Evolutionary conservation across 495 filamentous ascomycete genomes (phyloP).

Genomic region (Rhizodiscina lignyota): DNA sequence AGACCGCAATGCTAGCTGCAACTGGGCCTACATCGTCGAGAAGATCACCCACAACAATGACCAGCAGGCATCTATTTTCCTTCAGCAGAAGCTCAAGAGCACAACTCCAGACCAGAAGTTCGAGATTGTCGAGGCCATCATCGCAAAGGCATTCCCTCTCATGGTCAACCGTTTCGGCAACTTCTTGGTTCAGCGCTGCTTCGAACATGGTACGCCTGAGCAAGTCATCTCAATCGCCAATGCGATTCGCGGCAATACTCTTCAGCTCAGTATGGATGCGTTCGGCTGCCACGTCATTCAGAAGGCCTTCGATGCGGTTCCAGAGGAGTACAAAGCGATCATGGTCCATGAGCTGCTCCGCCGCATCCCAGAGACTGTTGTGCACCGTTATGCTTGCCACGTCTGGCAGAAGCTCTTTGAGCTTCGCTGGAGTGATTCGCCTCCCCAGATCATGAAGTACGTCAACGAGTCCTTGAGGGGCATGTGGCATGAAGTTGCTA

Average conservation of each 20-base stretch:
- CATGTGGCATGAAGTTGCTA: slow-evolving; percentile 97
- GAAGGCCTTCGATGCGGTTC: slow-evolving; percentile 93
- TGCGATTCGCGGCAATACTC: slow-evolving; percentile 84
- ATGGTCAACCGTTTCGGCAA: slow-evolving; percentile 99
- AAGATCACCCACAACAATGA: slow-evolving; percentile 99
- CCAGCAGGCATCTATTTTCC: slow-evolving; percentile 94
- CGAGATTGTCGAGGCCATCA: slow-evolving; percentile 92
- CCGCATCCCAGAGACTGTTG: slow-evolving; percentile 91
- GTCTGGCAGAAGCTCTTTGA: slow-evolving; percentile 99
- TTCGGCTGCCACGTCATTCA: slow-evolving; percentile 98
- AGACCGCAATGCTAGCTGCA: slow-evolving; percentile 90
- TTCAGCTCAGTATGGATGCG: slow-evolving; percentile 91
- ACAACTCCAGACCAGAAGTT: slow-evolving; percentile 91
- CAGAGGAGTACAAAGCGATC: slow-evolving; percentile 91
- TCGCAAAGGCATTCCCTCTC: slow-evolving; percentile 83
- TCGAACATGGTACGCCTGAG: slow-evolving; percentile 91
- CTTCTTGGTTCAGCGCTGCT: slow-evolving; percentile 94
- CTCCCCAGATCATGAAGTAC: slow-evolving; percentile 95
- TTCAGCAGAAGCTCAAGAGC: slow-evolving; percentile 97
- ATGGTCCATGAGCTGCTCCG: slow-evolving; percentile 96
- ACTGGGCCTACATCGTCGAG: slow-evolving; percentile 99
- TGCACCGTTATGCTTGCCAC: slow-evolving; percentile 95
- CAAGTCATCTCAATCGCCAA: slow-evolving; percentile 92
- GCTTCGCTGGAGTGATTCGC: slow-evolving; percentile 82
- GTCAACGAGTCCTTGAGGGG: slow-evolving; percentile 90